These are phyloP conservation scores for Scutellaria minor DNA, from an alignment of 257 asterid genomes.

Conservation along the genomic window DNA sequence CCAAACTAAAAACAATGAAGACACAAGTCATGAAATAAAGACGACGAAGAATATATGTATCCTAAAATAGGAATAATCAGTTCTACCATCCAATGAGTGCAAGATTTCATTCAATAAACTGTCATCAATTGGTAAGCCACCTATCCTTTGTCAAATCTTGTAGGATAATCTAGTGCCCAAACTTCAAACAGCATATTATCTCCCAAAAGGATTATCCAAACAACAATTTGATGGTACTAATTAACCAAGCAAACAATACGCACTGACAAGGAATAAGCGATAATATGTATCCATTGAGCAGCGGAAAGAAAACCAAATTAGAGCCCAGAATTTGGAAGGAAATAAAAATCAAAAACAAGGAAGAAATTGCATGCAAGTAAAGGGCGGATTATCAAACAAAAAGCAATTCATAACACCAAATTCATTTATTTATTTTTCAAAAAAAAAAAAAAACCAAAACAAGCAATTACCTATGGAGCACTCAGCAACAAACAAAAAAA, in stretches of 20 bases:
- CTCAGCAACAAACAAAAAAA: not conserved
- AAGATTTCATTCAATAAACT: not conserved
- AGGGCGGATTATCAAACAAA: not conserved
- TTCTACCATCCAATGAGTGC: conserved; percentile 21
- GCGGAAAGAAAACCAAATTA: not conserved
- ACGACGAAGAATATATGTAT: not conserved
- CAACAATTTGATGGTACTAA: conserved; percentile 4
- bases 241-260: not conserved
- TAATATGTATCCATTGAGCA: conserved; percentile 15
- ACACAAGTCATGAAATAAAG: conserved; percentile 20
- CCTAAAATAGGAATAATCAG: not conserved
- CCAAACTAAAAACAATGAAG: conserved; percentile 8
- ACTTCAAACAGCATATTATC: conserved; percentile 18
- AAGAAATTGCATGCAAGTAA: conserved; percentile 32
- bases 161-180: not conserved
- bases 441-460: conserved; percentile 1
- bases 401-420: conserved; percentile 16
- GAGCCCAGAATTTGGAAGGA: conserved; percentile 5
- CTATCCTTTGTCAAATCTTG: conserved; percentile 8
- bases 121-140: conserved; percentile 5
- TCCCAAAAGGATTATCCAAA: conserved; percentile 6
- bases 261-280: not conserved
- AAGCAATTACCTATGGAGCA: conserved; percentile 17
- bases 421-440: not conserved
- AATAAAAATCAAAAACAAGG: conserved; percentile 7